Evolutionary conservation across 129 eudicot genomes (phyloP), one percentile per base, ranked within the genome.

Genomic region (Sambucus nigra): DNA sequence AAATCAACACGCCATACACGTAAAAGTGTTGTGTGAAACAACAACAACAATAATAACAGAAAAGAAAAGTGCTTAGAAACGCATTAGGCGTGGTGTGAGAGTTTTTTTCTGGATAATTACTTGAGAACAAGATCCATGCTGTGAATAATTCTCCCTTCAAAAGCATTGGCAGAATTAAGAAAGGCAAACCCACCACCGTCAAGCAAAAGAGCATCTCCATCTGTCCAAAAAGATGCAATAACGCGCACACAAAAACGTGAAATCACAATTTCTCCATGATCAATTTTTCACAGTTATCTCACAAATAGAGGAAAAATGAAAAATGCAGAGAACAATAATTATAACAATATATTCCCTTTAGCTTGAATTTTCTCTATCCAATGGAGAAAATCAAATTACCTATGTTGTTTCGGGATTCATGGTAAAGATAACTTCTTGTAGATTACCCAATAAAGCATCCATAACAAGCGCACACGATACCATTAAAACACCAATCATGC

Each of bases 141-240:
- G 51, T 73, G 42, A 84, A 80, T 24, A 89, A 48, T 60, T 89
- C 97, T 57, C 97, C 97, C 0, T 95, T 89, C 47, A 89, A 51
- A 64, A 89, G 57, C 97, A 89, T 89, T n/a, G 97, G 97, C 24
- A 88, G 95, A 61, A 89, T 80, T 79, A 89, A 71, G 75, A 89
- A 81, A 42, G 97, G 97, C 76, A 89, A 59, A 18, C 97, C 97
- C 3, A 89, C 97, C 21, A 84, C 73, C 1, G 97, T 89, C 39
- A 95, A 84, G 83, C 97, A 89, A 63, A 89, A 84, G 31, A 89
- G 84, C 97, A 89, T 84, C 76, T 89, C 97, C 75, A 80, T 89
- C 97, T 89, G 70, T 67, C 44, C 0, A 46, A 42, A 59, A 49
- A 13, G 21, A 42, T 2, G 14, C 7, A 44, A 25, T 10, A 66